A percentile compares a stretch with the other conserved stretches of the same genome.
phyloP scores from a whole-genome alignment of 768 basidiomycete genomes.

The Naganishia randhawae region DNA sequence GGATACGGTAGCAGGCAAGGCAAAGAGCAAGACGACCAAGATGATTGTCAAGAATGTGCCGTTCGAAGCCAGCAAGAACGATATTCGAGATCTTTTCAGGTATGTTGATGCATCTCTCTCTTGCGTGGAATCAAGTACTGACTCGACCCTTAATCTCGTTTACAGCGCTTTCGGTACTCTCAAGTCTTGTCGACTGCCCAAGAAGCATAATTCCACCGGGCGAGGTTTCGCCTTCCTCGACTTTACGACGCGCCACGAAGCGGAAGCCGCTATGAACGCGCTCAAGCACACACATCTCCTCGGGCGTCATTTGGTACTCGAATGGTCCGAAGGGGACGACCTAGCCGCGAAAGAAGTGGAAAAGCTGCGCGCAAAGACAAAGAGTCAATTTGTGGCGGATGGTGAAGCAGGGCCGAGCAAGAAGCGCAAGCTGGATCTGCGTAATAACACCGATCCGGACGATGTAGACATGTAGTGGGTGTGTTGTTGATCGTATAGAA shows the following conservation, averaged over 20 bases:
- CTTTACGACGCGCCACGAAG: slow-evolving; percentile 82
- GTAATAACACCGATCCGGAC: slow-evolving; percentile 26
- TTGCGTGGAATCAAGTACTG: too few relatives aligned
- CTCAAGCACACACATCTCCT: slow-evolving; percentile 92
- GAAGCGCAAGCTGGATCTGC: slow-evolving; percentile 45
- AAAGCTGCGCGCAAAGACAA: slow-evolving; percentile 66
- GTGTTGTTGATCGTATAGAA: neutral
- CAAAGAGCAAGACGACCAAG: slow-evolving; percentile 73
- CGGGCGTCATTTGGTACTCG: slow-evolving; percentile 86
- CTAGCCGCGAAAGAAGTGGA: slow-evolving; percentile 64
- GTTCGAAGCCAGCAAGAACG: slow-evolving; percentile 92
- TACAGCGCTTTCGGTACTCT: slow-evolving; percentile 79
- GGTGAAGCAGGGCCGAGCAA: slow-evolving; percentile 33
- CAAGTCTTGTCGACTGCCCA: slow-evolving; percentile 89
- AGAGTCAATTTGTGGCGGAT: slow-evolving; percentile 47
- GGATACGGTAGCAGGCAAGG: slow-evolving; percentile 52
- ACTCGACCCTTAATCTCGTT: neutral
- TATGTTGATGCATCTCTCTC: slow-evolving; percentile 51
- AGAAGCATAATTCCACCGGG: slow-evolving; percentile 66
- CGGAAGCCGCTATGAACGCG: slow-evolving; percentile 78
- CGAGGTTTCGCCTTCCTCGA: slow-evolving; percentile 97
- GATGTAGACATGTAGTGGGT: slow-evolving; percentile 12
- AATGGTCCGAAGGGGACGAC: slow-evolving; percentile 85
- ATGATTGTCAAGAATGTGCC: slow-evolving; percentile 98
- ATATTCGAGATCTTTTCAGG: slow-evolving; percentile 84